Percentiles rank a stretch among this genome's conserved stretches.
Conservation (phyloP, 225 moss, liverwort and hornwort genomes). For the Neckera pumila region DNA sequence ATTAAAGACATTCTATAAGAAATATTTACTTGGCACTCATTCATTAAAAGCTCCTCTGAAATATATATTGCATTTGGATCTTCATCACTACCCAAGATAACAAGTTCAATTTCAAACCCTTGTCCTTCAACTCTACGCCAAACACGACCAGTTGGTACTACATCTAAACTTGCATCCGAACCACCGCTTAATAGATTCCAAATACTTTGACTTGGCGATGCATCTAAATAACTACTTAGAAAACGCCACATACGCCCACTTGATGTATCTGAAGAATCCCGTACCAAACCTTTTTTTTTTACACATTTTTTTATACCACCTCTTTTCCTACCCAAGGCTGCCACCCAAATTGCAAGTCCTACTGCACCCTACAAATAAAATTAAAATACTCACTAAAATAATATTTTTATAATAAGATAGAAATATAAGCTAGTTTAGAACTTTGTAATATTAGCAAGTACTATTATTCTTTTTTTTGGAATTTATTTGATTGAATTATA, state of each 20-base stretch:
- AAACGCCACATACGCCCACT: conserved; percentile 31
- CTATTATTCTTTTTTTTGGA: not conserved
- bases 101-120: conserved; percentile 61
- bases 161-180: not conserved
- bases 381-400: not conserved
- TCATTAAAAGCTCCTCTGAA: conserved; percentile 22
- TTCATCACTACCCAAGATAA: conserved; percentile 17
- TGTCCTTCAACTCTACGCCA: conserved; percentile 54
- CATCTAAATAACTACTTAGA: not conserved
- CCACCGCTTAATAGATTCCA: conserved; percentile 15
- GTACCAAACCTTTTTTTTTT: not conserved
- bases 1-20: not conserved
- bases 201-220: conserved; percentile 4
- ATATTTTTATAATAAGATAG: not conserved
- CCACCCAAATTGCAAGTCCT: conserved; percentile 97
- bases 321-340: conserved; percentile 45
- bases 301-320: not conserved
- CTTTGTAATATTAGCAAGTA: not conserved
- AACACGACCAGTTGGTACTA: conserved; percentile 17
- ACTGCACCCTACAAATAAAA: conserved; percentile 64
- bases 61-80: conserved; percentile 16
- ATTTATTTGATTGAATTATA: not conserved
- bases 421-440: not conserved
- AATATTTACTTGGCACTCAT: conserved; percentile 27
- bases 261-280: not conserved